Base-by-base conservation (phyloP, 176 grass and related monocot species). In the Juncus inflexus region DNA sequence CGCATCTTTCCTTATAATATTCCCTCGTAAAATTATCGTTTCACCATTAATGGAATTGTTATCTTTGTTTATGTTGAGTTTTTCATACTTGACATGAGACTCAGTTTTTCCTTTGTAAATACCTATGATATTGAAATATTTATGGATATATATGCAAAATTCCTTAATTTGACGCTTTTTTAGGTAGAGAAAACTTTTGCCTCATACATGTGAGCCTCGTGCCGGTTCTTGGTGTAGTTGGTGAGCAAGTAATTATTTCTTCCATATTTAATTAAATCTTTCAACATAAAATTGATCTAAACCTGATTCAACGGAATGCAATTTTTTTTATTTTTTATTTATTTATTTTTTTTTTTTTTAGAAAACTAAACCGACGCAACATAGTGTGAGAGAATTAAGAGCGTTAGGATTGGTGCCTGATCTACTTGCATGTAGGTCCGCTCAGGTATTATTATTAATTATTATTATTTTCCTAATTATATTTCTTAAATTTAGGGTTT, bases 351-450 rank as follows among this genome's bases (percentile, higher is more conserved):
- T 56, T 9, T 61, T 86, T 57, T 71, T 86, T 37, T 78, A 97
- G 94, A 97, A 97, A 89, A 97, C 94, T 58, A 97, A 97, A 73
- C 94, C 94, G 77, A 97, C 94, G 45, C 94, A 97, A 65, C 94
- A 97, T 52, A 97, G 94, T 45, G 94, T 97, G 66, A 74, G 94
- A 56, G 94, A 97, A 86, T 49, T 97, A 60, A 89, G 94, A 77
- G 79, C 94, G 35, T 76, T 97, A 72, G 94, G 94, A 77, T 70
- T 97, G 75, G 91, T 85, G 70, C 94, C 94, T 82, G 94, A 97
- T 81, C 75, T 97, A 70, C 74, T 97, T 65, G 94, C 88, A 63
- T 97, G 94, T 79, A 83, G 94, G 35, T 97, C 94, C 50, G 72
- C 83, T 11, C 85, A 97, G 94, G 94, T 97, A 86, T 62, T 67